Percentiles rank a stretch among this genome's conserved stretches.
These are phyloP conservation scores for Fusarium sp. DNA, from an alignment of 2,329 filamentous ascomycete species.

Conservation along the genomic window DNA sequence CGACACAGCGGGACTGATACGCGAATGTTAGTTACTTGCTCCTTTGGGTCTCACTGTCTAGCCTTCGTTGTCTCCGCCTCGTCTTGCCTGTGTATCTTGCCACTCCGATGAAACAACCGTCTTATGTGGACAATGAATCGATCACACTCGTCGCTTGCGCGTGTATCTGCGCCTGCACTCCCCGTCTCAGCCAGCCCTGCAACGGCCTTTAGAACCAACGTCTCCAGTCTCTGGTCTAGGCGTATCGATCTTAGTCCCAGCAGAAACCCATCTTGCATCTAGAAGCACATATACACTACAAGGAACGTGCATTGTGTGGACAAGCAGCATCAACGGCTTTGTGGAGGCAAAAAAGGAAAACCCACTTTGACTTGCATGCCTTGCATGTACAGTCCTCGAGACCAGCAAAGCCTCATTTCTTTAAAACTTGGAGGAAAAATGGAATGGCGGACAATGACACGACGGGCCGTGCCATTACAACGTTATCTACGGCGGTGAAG, in stretches of 20 bases:
- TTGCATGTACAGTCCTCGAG: slow-evolving; percentile 15
- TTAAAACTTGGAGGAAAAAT: not conserved
- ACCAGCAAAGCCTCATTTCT: slow-evolving; percentile 3
- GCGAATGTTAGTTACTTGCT: slow-evolving; percentile 12
- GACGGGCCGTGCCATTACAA: slow-evolving; percentile 10
- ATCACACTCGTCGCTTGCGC: not conserved
- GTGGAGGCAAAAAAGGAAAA: slow-evolving; percentile 19
- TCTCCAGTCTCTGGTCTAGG: slow-evolving; percentile 10
- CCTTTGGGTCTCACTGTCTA: slow-evolving; percentile 4
- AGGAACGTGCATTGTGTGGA: slow-evolving; percentile 25
- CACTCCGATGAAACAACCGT: slow-evolving; percentile 35
- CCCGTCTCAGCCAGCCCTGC: slow-evolving; percentile 23
- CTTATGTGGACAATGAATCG: not conserved
- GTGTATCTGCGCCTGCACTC: slow-evolving; percentile 3
- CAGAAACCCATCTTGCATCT: slow-evolving; percentile 36
- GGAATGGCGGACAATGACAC: not conserved
- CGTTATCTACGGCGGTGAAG: slow-evolving; percentile 25
- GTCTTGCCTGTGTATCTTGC: slow-evolving; percentile 14
- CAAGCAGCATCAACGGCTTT: slow-evolving; percentile 24
- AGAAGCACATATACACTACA: slow-evolving; percentile 5
- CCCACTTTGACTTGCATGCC: slow-evolving; percentile 26
- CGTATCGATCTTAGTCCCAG: slow-evolving; percentile 22
- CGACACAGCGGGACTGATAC: slow-evolving; percentile 5
- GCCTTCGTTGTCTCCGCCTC: slow-evolving; percentile 13
- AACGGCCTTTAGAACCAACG: slow-evolving; percentile 14